Conservation (phyloP, 495 filamentous ascomycete genomes). For the Schizothecium vesticola region DNA sequence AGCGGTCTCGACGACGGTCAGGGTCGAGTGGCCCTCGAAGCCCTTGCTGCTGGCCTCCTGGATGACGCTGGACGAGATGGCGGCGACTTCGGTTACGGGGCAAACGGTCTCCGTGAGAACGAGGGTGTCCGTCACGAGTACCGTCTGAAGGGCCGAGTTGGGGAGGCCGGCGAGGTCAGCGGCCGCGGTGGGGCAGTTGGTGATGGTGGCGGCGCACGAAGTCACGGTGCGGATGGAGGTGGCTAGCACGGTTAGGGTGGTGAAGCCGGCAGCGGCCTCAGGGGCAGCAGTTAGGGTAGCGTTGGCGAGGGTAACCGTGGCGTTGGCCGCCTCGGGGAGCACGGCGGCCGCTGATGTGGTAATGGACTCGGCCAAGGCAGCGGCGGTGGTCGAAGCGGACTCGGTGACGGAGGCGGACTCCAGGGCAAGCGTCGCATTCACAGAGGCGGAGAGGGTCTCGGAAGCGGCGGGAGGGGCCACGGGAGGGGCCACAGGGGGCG, state of each 20-base stretch:
- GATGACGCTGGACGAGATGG: slow-evolving; percentile 36
- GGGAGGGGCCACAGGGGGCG: not conserved
- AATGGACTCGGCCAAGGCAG: slow-evolving; percentile 7
- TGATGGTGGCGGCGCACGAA: slow-evolving; percentile 57
- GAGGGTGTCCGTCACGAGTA: slow-evolving; percentile 41
- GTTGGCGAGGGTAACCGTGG: slow-evolving; percentile 2
- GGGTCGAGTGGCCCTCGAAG: slow-evolving; percentile 14
- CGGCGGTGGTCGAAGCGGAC: not conserved
- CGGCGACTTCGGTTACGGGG: slow-evolving; percentile 38
- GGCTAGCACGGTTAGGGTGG: slow-evolving; percentile 47
- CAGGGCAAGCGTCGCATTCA: not conserved
- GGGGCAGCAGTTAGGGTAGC: not conserved
- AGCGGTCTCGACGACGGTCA: slow-evolving; percentile 20
- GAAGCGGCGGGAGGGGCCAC: not conserved
- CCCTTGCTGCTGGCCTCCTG: slow-evolving; percentile 6
- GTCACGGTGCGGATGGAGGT: slow-evolving; percentile 58
- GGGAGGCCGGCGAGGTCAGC: slow-evolving; percentile 29
- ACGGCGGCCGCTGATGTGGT: slow-evolving; percentile 17
- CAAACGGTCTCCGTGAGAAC: slow-evolving; percentile 42
- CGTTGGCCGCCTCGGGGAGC: slow-evolving; percentile 10
- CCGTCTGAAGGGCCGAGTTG: slow-evolving; percentile 26
- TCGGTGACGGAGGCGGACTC: slow-evolving; percentile 27
- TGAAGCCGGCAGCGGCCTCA: slow-evolving; percentile 21
- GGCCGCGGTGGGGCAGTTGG: slow-evolving; percentile 54
- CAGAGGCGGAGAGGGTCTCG: slow-evolving; percentile 33